Evolutionary conservation across 2,329 filamentous ascomycete genomes (phyloP).

Genomic region (Cladosporium colombiae): DNA sequence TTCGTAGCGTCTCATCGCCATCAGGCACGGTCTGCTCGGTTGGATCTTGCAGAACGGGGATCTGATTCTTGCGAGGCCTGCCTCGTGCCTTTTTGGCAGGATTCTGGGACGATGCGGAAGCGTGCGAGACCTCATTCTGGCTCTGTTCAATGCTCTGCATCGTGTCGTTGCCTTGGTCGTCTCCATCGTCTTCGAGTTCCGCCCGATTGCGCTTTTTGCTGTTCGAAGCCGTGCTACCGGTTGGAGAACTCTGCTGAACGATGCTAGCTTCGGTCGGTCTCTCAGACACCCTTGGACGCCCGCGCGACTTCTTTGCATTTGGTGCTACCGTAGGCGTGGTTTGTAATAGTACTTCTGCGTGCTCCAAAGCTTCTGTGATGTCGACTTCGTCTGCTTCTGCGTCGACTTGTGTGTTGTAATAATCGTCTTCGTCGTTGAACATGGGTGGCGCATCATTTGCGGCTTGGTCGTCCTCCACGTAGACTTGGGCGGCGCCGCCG

Average conservation of each 20-base stretch:
- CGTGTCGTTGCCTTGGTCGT: constrained; percentile 14
- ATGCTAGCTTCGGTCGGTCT: background rate
- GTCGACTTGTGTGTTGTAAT: constrained; percentile 4
- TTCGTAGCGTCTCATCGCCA: background rate
- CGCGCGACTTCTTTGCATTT: background rate
- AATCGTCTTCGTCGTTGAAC: constrained; percentile 23
- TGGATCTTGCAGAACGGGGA: constrained; percentile 22
- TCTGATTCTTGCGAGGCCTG: background rate
- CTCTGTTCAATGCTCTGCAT: constrained; percentile 18
- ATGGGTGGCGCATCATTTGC: constrained; percentile 21
- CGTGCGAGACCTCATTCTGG: constrained; percentile 7
- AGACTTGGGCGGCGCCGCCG: background rate
- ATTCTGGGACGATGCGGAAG: background rate
- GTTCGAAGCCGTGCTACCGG: background rate
- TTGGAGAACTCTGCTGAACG: background rate
- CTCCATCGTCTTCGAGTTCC: background rate
- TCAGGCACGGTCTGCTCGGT: constrained; percentile 13
- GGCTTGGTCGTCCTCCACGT: constrained; percentile 9
- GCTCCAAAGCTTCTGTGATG: constrained; percentile 8
- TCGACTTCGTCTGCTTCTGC: constrained; percentile 3
- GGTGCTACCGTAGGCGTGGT: constrained; percentile 8
- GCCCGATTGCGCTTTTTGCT: constrained; percentile 15
- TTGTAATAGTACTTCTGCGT: background rate
- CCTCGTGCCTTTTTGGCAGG: constrained; percentile 6
- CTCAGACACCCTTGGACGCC: constrained; percentile 6